Evolutionary conservation across 2,329 filamentous ascomycete species (phyloP).

Genomic region (Fusarium sp.): DNA sequence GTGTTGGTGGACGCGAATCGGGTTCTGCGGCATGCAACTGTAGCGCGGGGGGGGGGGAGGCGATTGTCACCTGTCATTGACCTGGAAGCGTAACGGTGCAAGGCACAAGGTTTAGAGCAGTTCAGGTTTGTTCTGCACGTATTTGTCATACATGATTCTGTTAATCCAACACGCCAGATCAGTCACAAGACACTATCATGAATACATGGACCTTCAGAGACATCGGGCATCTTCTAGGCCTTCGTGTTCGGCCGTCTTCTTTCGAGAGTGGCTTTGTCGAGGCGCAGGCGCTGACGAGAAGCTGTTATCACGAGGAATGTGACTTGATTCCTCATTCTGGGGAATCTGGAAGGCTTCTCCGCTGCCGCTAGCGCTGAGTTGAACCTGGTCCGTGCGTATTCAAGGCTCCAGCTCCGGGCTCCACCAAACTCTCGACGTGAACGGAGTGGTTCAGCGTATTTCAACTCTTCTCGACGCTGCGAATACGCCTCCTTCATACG

Average conservation of each 20-base stretch:
- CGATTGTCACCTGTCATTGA: conserved; percentile 1
- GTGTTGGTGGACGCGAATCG: conserved; percentile 15
- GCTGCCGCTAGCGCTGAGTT: neutral
- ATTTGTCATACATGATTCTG: neutral
- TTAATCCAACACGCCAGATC: neutral
- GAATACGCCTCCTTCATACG: conserved; percentile 6
- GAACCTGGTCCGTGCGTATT: conserved; percentile 14
- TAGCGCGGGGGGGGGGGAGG: neutral
- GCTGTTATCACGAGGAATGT: conserved; percentile 26
- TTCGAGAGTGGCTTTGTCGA: conserved; percentile 20
- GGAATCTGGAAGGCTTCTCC: neutral
- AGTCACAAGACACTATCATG: neutral
- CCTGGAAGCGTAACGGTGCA: neutral
- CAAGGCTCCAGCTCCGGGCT: conserved; percentile 1
- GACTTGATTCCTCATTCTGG: conserved; percentile 14
- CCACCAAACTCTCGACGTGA: neutral
- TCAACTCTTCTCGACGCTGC: neutral
- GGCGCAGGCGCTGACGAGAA: conserved; percentile 18
- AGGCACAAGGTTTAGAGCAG: neutral
- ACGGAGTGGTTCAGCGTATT: conserved; percentile 7
- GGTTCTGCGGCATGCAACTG: conserved; percentile 1
- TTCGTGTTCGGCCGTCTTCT: neutral
- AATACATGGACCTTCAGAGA: neutral
- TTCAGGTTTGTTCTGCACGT: neutral
- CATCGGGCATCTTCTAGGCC: neutral